Evolutionary conservation across 2,329 filamentous ascomycete genomes (phyloP), one percentile per base, ranked within the genome.

Genomic region (Diaporthe batatas): DNA sequence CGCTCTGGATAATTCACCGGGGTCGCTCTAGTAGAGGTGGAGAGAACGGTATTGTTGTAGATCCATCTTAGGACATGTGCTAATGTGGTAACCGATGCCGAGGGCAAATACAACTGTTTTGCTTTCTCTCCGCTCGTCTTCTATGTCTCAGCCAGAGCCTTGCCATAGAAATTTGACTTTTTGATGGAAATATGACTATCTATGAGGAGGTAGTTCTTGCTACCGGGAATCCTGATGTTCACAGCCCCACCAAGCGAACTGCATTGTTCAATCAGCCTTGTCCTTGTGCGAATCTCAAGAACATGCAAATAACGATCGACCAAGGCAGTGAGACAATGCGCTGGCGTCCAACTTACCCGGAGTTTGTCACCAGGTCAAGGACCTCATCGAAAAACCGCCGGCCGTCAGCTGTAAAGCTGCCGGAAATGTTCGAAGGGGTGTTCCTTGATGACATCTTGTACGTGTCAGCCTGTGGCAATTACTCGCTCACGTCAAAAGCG

Each of bases 21-120:
- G 12, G 36, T 39, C 6, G 18, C n/a, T n/a, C n/a, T 4, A 6
- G 18, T 23, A 11, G 14, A 2, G 16, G 16, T 3, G 34, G 47
- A 18, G 18, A 18, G 8, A 23, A 65, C 6, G 23, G 18, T 36
- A 0, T 23, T 25, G 6, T 16, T 39, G 39, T 67, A 71, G 1
- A 67, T 6, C 59, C 51, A 71, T n/a, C 39, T 58, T 8, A 67
- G 21, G 32, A 71, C 57, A 14, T 18, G 10, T 10, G 57, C 36
- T 12, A 65, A 6, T 1, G n/a, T 47, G 25, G 14, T 49, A 8
- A 34, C 25, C 1, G 58, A 57, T 8, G 2, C 6, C n/a, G 53
- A 18, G 2, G 34, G 34, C 2, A 71, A 21, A 3, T 12, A 21
- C 16, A 71, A 44, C 21, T 49, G 7, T 49, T 49, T 49, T 10